phyloP scores from a whole-genome alignment of 306 rosid genomes.

The Medicago lupulina region DNA sequence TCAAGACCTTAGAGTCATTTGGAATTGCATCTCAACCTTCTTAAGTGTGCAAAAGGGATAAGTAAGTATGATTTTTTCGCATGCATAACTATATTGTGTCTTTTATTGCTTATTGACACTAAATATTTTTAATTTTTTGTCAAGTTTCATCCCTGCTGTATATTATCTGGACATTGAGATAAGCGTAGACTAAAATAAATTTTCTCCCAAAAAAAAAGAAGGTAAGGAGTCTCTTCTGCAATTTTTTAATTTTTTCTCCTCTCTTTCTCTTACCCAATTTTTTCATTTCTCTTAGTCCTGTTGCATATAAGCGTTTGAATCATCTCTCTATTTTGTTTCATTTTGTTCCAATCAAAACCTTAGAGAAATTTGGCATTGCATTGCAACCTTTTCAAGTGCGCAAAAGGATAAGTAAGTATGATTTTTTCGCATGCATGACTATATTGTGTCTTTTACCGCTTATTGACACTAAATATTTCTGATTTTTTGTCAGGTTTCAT shows the following conservation, averaged over 20 bases:
- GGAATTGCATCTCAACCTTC: background rate
- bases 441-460: background rate
- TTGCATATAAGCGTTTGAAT: too few relatives aligned
- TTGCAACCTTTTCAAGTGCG: too few relatives aligned
- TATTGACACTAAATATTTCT: background rate
- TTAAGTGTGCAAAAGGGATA: background rate
- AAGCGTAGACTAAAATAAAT: background rate
- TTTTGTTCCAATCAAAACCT: too few relatives aligned
- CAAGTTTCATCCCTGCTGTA: background rate
- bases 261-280: background rate
- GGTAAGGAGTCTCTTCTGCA: background rate
- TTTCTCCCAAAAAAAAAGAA: background rate
- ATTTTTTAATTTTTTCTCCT: background rate
- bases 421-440: background rate
- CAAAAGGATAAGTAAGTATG: background rate
- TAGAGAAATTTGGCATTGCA: too few relatives aligned
- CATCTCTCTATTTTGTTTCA: too few relatives aligned
- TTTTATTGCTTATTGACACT: background rate
- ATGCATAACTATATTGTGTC: background rate
- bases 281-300: too few relatives aligned
- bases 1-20: background rate
- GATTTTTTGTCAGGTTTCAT: background rate
- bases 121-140: background rate
- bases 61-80: background rate
- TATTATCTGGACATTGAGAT: background rate